Percentiles rank a stretch among this genome's conserved stretches.
Conservation (phyloP, 1,284 basidiomycete species). For the Ustilago curta region DNA sequence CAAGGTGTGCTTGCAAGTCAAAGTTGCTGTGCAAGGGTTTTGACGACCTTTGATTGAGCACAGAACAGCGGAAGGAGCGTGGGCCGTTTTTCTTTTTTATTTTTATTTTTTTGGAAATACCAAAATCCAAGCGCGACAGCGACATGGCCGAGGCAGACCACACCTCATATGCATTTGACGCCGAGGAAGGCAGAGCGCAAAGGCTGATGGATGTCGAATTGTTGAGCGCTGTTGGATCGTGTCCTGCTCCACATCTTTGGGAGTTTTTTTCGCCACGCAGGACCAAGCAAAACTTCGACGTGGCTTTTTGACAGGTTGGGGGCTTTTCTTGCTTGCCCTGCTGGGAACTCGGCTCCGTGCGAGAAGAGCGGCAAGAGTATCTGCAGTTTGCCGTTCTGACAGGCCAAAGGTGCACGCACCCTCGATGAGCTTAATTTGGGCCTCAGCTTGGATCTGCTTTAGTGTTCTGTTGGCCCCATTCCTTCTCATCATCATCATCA, state of each 20-base stretch:
- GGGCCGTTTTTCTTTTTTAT: neutral
- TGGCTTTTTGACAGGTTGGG: constrained; percentile 3
- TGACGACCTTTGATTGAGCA: neutral
- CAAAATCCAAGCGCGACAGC: neutral
- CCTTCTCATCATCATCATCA: neutral
- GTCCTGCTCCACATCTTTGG: neutral
- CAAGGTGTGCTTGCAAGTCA: neutral
- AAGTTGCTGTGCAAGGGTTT: neutral
- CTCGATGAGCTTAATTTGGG: constrained; percentile 6
- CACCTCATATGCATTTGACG: neutral
- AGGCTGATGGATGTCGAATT: too few relatives aligned
- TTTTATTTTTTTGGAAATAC: neutral
- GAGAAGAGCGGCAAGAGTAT: constrained; percentile 10
- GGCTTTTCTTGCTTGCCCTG: constrained; percentile 1
- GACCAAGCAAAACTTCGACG: constrained; percentile 1
- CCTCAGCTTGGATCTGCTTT: constrained; percentile 4
- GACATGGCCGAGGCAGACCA: constrained; percentile 5
- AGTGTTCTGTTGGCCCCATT: neutral
- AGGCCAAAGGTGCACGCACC: constrained; percentile 3
- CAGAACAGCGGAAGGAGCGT: neutral
- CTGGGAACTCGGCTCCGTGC: neutral
- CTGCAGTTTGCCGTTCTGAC: neutral
- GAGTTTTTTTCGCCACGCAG: neutral
- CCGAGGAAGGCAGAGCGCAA: neutral
- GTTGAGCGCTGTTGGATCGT: neutral